Evolutionary conservation across 2,329 filamentous ascomycete species (phyloP), one percentile per base, ranked within the genome.

Genomic region (Penicillium rolfsii): DNA sequence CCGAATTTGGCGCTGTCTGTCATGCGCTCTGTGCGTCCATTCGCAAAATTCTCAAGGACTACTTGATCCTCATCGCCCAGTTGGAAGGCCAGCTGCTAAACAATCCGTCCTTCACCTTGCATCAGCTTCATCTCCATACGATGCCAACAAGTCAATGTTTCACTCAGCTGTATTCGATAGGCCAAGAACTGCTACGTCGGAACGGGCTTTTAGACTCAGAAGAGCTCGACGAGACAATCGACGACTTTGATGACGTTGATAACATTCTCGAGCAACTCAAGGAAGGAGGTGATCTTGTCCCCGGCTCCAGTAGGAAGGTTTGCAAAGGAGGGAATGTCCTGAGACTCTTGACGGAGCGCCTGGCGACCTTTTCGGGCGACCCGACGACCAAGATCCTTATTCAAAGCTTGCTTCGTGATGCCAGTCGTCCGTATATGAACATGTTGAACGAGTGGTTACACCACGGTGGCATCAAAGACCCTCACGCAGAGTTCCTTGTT

Each of bases 371-470:
- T 87, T 95, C 94, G 1, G 95, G 95, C 49, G 95, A 99, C 73
- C 95, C 95, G 4, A 90, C 92, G 0, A 93, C 95, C 22, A 87
- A 91, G 64, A 86, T 88, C 26, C 79, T 99, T 22, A 83, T 99
- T 11, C 95, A 91, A 11, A 89, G 89, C 3, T 79, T 99, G 30
- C 78, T 99, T 45, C 85, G 91, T 58, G 94, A 98, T 76, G 90
- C 94, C 1, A 97, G 93, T 71, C 87, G 90, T 58, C 95, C 95
- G 0, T 99, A 99, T 74, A 97, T 98, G 93, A 85, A 86, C 45
- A 99, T 99, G 95, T 81, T 99, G 62, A 99, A 99, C 71, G 94
- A 98, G 75, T 99, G 95, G 95, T 82, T 99, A 16, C 95, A 99
- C 73, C 94, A 96, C 72, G 95, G 95, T 41, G 92, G 90, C 52